A percentile compares a stretch with the other conserved stretches of the same genome.
Conservation (phyloP, 441 rosid species). For the Omphalea diandra region DNA sequence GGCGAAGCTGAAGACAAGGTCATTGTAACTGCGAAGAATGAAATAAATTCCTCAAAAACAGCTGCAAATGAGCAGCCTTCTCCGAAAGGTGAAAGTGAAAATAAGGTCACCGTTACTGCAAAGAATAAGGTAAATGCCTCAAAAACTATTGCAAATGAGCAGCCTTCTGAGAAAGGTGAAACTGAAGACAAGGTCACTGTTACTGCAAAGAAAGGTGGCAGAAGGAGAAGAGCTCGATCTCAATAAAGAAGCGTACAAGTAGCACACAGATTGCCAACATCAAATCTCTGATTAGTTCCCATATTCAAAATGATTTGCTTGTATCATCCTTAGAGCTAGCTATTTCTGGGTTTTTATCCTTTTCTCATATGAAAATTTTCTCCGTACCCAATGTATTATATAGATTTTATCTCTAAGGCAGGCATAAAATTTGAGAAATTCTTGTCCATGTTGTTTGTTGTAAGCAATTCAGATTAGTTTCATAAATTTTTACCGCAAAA, state of each 20-base stretch:
- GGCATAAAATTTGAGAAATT: constrained; percentile 19
- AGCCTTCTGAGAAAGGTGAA: too few species aligned
- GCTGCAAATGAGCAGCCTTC: constrained; percentile 7
- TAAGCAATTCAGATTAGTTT: background rate
- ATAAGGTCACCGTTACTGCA: too few species aligned
- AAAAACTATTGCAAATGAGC: too few species aligned
- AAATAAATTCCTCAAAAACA: too few species aligned
- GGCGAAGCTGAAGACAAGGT: too few species aligned
- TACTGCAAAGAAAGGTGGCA: constrained; percentile 51
- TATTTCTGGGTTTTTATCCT: too few species aligned
- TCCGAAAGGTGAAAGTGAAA: background rate
- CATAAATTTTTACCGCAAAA: background rate
- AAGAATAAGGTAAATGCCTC: too few species aligned
- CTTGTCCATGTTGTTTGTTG: background rate
- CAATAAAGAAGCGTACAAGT: constrained; percentile 12
- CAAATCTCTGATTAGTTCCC: background rate
- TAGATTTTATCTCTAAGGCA: constrained; percentile 7
- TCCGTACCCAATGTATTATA: constrained; percentile 9
- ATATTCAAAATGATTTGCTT: constrained; percentile 1
- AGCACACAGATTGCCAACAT: background rate
- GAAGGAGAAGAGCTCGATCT: constrained; percentile 49
- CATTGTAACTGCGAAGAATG: too few species aligned
- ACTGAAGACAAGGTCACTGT: constrained; percentile 43
- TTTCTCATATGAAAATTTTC: background rate
- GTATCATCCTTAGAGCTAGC: too few species aligned